Evolutionary conservation across 441 rosid species (phyloP), one percentile per base, ranked within the genome.

Genomic region (Daphne laureola): DNA sequence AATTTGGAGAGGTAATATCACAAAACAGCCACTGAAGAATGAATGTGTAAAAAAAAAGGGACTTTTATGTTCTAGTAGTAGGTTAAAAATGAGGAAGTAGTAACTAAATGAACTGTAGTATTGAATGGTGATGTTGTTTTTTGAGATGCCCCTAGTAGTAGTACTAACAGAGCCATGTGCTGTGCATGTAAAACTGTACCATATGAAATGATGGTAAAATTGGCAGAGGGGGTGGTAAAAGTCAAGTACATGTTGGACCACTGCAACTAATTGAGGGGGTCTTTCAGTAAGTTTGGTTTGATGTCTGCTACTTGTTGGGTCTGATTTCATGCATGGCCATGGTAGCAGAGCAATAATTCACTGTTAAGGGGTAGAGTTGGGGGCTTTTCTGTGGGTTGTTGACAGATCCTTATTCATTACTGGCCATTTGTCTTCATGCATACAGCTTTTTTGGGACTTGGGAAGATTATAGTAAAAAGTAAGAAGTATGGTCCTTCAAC

Each of bases 1-100:
- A 90, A 50, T 90, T 93, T 46, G 97, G 96, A 2, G 93, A 90
- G 79, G 96, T 93, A 25, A 90, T 90, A 61, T 87, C 99, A 31
- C 97, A 82, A 64, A 85, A 83, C 58, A 87, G 86, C 25, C 70
- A 35, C 13, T 75, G 58, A 65, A 43, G 25, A 51, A 48, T n/a
- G n/a, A 63, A n/a, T 51, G 62, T 73, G 66, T 63, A 64, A 66
- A 31, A 31, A 71, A 64, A 66, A 31, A 31, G 68, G 55, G 47
- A 53, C 63, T 51, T 21, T 21, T 51, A 61, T 66, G 61, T 70
- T 21, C 25, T 21, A 21, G 1, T 65, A 64, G 38, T 66, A 61
- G 74, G 18, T 46, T 35, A 17, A 35, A 46, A 62, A 43, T 14
- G 12, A 17, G 21, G 21, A 54, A 53, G 46, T 43, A 16, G 51